These are phyloP conservation scores for Jackrogersella minutella DNA, from an alignment of 495 filamentous ascomycete species.

Conservation along the genomic window DNA sequence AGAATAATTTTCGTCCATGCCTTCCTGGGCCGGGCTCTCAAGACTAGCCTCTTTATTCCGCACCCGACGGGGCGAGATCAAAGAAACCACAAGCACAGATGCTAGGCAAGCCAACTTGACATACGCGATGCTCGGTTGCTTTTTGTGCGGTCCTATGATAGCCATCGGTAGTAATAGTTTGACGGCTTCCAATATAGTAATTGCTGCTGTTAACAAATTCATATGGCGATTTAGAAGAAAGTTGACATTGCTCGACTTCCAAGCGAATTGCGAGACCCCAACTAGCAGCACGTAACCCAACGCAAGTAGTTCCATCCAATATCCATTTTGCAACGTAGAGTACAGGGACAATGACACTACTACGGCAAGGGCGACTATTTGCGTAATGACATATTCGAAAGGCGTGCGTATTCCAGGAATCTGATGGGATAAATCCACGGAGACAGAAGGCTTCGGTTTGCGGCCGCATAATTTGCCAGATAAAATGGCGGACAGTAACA, in stretches of 20 bases:
- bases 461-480: slow-evolving; percentile 6
- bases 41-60: slow-evolving; percentile 8
- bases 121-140: slow-evolving; percentile 11
- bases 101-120: slow-evolving; percentile 15
- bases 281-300: slow-evolving; percentile 20
- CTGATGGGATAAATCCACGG: neutral
- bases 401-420: slow-evolving; percentile 4
- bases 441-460: neutral
- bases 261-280: slow-evolving; percentile 12
- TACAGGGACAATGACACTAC: slow-evolving; percentile 14
- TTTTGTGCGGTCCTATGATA: slow-evolving; percentile 14
- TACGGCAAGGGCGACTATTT: slow-evolving; percentile 8
- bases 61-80: slow-evolving; percentile 12
- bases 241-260: neutral
- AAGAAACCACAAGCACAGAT: slow-evolving; percentile 9
- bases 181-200: slow-evolving; percentile 13
- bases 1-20: slow-evolving; percentile 4
- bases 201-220: neutral
- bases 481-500: slow-evolving; percentile 3
- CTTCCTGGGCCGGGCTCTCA: neutral
- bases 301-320: slow-evolving; percentile 12
- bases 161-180: slow-evolving; percentile 13
- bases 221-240: slow-evolving; percentile 7
- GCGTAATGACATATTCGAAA: slow-evolving; percentile 11
- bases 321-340: slow-evolving; percentile 12